These are phyloP conservation scores for Trichoderma asperelloides DNA, from an alignment of 495 filamentous ascomycete species.

Conservation along the genomic window DNA sequence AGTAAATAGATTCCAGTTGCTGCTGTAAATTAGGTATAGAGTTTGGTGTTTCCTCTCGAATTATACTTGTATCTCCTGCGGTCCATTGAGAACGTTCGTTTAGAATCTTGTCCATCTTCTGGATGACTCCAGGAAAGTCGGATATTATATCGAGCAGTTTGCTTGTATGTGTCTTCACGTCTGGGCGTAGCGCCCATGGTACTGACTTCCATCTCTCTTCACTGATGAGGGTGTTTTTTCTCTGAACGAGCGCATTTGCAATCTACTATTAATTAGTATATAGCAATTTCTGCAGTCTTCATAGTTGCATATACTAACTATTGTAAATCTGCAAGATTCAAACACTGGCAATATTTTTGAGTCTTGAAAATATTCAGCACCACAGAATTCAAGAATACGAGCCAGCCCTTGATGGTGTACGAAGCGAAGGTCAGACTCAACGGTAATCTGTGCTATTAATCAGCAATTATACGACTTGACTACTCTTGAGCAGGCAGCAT, in stretches of 20 bases:
- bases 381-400: background rate
- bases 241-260: conserved; percentile 8
- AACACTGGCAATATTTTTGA: background rate
- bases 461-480: background rate
- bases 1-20: background rate
- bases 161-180: background rate
- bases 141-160: conserved; percentile 8
- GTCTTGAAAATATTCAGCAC: background rate
- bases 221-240: conserved; percentile 1
- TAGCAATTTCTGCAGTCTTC: background rate
- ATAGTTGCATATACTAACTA: background rate
- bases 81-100: background rate
- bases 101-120: background rate
- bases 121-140: background rate
- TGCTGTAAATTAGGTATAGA: background rate
- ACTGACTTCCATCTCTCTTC: conserved; percentile 8
- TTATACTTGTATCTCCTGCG: background rate
- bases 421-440: background rate
- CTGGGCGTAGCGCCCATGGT: background rate
- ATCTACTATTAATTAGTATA: conserved; percentile 7
- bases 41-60: background rate
- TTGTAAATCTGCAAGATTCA: background rate
- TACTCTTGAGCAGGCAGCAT: background rate
- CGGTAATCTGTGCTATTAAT: background rate
- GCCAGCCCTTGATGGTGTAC: background rate